Evolutionary conservation across 2,329 filamentous ascomycete genomes (phyloP), one percentile per base, ranked within the genome.

Genomic region (Botrytis cinerea): DNA sequence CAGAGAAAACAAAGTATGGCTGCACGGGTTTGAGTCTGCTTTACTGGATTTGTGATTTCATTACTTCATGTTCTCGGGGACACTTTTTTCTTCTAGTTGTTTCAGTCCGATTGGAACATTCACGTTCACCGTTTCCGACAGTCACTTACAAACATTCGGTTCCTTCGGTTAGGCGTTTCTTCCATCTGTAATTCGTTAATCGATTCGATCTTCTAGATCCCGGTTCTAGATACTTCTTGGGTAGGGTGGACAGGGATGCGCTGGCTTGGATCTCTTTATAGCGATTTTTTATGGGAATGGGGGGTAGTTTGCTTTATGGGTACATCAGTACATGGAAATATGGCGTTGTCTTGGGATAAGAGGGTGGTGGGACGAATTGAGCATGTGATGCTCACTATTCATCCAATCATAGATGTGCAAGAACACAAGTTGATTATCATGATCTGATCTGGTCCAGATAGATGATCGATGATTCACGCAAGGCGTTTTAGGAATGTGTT

Each of bases 1-100:
- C 70, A 57, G 7, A 72, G 32, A 20, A 72, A 63, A 59, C 70
- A 63, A 25, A 70, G 54, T 63, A 62, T 68, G 18, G 48, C 66
- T 32, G 66, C 25, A 25, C 38, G 66, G 32, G 48, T 10, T 25
- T 68, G 28, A n/a, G 18, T 8, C 43, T 3, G 28, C 14, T 25
- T 12, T 10, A 28, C 18, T n/a, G 46, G 22, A 40, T 64, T 28
- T 57, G 22, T n/a, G 6, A 32, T 32, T 18, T 57, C 7, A 35
- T 43, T 12, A 18, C 35, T 54, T 57, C 18, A n/a, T 32, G 12
- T 32, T 57, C 66, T 48, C 63, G 25, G 22, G 32, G 32, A 32
- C n/a, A 28, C 51, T 28, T 57, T 54, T 54, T 54, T 16, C 51
- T 57, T 57, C n/a, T 28, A n/a, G 5, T 8, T 57, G 51, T 57